Base-by-base conservation (phyloP, 768 basidiomycete species). In the Cyathus striatus region DNA sequence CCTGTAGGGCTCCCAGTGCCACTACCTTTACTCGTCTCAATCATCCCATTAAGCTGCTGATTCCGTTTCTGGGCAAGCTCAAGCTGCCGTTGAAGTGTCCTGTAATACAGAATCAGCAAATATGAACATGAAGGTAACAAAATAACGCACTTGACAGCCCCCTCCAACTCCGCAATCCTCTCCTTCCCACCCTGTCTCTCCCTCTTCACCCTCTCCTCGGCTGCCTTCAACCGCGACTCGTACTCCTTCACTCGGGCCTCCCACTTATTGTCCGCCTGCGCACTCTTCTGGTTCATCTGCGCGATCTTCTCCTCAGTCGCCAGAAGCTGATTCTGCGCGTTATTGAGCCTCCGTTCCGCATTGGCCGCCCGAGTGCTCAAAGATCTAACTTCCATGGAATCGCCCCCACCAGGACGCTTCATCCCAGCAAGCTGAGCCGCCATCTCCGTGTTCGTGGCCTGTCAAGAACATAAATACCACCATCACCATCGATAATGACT, bases 131-230 rank as follows among this genome's bases (percentile, higher is more conserved):
- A n/a, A n/a, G n/a, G n/a, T n/a, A n/a, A n/a, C n/a, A n/a, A n/a
- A n/a, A n/a, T n/a, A n/a, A n/a, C n/a, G n/a, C n/a, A n/a, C n/a
- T n/a, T n/a, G n/a, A n/a, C n/a, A n/a, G n/a, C n/a, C n/a, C n/a
- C n/a, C n/a, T n/a, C n/a, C n/a, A n/a, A n/a, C n/a, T n/a, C n/a
- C n/a, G n/a, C n/a, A n/a, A n/a, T n/a, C n/a, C n/a, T n/a, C n/a
- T n/a, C n/a, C n/a, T n/a, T n/a, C n/a, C n/a, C 45, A 91, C 95
- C 96, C 55, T 97, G 94, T 46, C 89, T 72, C 69, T 95, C 93
- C 42, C 90, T 74, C n/a, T n/a, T n/a, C n/a, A n/a, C n/a, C n/a
- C n/a, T n/a, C n/a, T n/a, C n/a, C n/a, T n/a, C n/a, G n/a, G n/a
- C n/a, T n/a, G n/a, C n/a, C n/a, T n/a, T n/a, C n/a, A 93, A 57